Conservation (phyloP, 352 stramenopile species). For the Sclerospora graminicola region DNA sequence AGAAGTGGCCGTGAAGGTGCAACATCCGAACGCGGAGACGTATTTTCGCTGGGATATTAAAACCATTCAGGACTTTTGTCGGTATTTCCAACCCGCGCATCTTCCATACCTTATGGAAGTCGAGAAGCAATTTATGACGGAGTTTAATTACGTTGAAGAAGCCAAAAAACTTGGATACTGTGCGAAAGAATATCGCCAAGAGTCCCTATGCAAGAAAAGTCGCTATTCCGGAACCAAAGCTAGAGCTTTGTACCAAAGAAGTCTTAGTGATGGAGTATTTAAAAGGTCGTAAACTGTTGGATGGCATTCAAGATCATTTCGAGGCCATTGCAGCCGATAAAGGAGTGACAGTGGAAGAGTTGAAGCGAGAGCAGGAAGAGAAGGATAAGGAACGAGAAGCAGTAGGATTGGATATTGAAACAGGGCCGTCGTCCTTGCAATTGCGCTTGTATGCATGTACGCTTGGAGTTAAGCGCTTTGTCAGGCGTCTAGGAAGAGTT, state of each 20-base stretch:
- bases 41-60: slow-evolving; percentile 94
- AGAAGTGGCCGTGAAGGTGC: slow-evolving; percentile 86
- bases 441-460: slow-evolving; percentile 42
- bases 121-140: slow-evolving; percentile 96
- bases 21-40: slow-evolving; percentile 90
- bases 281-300: slow-evolving; percentile 74
- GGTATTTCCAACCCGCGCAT: slow-evolving; percentile 91
- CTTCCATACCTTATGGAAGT: slow-evolving; percentile 91
- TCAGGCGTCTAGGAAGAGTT: slow-evolving; percentile 23
- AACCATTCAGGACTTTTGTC: slow-evolving; percentile 93
- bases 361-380: slow-evolving; percentile 67
- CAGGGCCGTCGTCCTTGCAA: slow-evolving; percentile 44
- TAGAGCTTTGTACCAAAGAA: slow-evolving; percentile 89
- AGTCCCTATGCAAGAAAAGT: slow-evolving; percentile 60
- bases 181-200: slow-evolving; percentile 85
- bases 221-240: slow-evolving; percentile 74
- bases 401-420: slow-evolving; percentile 63
- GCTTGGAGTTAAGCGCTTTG: slow-evolving; percentile 30
- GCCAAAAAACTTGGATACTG: slow-evolving; percentile 82
- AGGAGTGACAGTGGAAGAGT: slow-evolving; percentile 77
- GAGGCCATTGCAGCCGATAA: slow-evolving; percentile 77
- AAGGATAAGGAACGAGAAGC: slow-evolving; percentile 56
- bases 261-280: slow-evolving; percentile 95
- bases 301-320: slow-evolving; percentile 88
- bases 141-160: slow-evolving; percentile 95